phyloP scores from a whole-genome alignment of 495 filamentous ascomycete genomes.

The Podospora conica region DNA sequence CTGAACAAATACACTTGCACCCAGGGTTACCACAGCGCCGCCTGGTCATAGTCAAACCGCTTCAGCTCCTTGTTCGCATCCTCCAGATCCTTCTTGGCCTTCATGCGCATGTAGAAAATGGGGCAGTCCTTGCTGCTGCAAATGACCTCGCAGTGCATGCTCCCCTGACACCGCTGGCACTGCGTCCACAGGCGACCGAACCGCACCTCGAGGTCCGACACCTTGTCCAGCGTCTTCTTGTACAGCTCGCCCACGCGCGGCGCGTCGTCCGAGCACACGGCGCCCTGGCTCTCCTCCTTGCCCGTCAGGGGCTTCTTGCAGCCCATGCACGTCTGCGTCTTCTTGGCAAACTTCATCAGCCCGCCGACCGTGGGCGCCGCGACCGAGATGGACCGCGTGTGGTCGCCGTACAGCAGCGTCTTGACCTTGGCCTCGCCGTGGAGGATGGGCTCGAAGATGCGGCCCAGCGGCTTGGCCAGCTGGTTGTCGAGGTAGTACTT shows the following conservation, averaged over 20 bases:
- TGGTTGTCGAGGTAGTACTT: constrained; percentile 99
- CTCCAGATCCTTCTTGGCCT: constrained; percentile 97
- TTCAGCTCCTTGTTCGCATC: constrained; percentile 86
- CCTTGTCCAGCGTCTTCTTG: constrained; percentile 79
- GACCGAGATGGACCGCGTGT: constrained; percentile 86
- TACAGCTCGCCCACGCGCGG: constrained; percentile 89
- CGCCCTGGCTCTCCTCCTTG: constrained; percentile 73
- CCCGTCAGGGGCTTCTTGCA: constrained; percentile 90
- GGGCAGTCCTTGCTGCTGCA: constrained; percentile 94
- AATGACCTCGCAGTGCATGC: constrained; percentile 96
- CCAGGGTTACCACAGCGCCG: constrained; percentile 37
- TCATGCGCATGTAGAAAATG: constrained; percentile 99
- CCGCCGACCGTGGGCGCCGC: constrained; percentile 85
- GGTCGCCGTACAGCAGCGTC: constrained; percentile 76
- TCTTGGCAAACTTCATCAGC: constrained; percentile 97
- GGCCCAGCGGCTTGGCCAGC: constrained; percentile 82
- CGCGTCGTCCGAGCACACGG: constrained; percentile 79
- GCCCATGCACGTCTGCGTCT: constrained; percentile 95
- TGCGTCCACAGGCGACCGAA: constrained; percentile 96
- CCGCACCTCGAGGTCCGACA: constrained; percentile 83
- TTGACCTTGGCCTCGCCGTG: constrained; percentile 77
- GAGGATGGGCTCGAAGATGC: constrained; percentile 96
- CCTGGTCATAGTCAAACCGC: constrained; percentile 79
- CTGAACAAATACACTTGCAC: background rate
- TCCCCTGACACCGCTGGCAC: constrained; percentile 96